Evolutionary conservation across 805 yeast genomes (phyloP), one percentile per base, ranked within the genome.

Genomic region (Myxozyma kluyveri): DNA sequence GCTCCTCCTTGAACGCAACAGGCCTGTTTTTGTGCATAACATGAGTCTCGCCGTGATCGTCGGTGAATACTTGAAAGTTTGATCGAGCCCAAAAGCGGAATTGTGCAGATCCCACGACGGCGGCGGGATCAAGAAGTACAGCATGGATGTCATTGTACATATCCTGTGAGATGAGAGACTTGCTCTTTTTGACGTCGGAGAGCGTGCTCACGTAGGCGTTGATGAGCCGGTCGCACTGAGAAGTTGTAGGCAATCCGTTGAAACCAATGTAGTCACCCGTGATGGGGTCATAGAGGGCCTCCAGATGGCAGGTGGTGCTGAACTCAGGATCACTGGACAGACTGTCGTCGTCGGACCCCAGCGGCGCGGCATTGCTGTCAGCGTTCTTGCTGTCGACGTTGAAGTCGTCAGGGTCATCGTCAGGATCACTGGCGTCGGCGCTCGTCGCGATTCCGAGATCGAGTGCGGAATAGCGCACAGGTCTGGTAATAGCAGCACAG

Each of bases 71-170:
- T 19, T 47, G 38, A 38, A 56, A 56, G 48, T 49, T 54, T 35
- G 32, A 27, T 12, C 42, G 29, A 10, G 59, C 60, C 60, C 60
- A 56, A 47, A 54, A 56, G 22, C 59, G 40, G 49, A 56, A 56
- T 47, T 54, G 59, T 5, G 59, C 42, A 19, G 49, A 41, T 38
- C 54, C 42, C 43, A 27, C 43, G 9, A 18, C 19, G 4, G 45
- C 10, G 37, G 18, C 36, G 18, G 41, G 38, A 23, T 53, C 51
- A n/a, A 24, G 22, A 33, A 56, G 43, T 21, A 46, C 43, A 38
- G 39, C 33, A 18, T 31, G 39, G 38, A 49, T 50, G 29, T 44
- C 50, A 23, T 33, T 46, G 49, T 57, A 53, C 58, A 58, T 50
- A n/a, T 44, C 24, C 10, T 50, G 44, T 19, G 55, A 37, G 35